A percentile compares a stretch with the other conserved stretches of the same genome.
These are phyloP conservation scores for Pythium dissotocum DNA, from an alignment of 352 stramenopile genomes.

Conservation along the genomic window DNA sequence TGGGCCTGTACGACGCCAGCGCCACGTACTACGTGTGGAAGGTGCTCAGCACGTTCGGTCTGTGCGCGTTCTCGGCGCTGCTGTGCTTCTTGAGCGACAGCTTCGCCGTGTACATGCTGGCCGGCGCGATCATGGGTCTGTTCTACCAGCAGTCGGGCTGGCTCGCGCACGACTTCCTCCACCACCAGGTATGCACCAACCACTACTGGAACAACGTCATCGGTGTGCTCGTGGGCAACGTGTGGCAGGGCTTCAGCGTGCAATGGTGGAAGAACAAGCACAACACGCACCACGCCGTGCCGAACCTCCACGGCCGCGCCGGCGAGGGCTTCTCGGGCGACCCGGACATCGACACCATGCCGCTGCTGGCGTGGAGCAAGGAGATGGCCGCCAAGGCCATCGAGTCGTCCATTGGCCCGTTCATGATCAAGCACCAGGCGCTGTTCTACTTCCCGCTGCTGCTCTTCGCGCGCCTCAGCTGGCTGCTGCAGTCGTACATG, in stretches of 20 bases:
- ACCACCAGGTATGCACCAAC: slow-evolving; percentile 98
- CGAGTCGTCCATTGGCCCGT: slow-evolving; percentile 81
- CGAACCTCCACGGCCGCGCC: slow-evolving; percentile 94
- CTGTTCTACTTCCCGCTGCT: slow-evolving; percentile 98
- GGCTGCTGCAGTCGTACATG: slow-evolving; percentile 95
- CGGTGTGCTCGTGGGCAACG: slow-evolving; percentile 94
- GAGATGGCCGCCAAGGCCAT: slow-evolving; percentile 92
- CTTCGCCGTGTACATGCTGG: slow-evolving; percentile 89
- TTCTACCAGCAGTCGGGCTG: slow-evolving; percentile 99
- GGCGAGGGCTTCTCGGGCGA: slow-evolving; percentile 89
- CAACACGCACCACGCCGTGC: slow-evolving; percentile 98
- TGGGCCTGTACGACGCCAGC: slow-evolving; percentile 94
- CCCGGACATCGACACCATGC: slow-evolving; percentile 99
- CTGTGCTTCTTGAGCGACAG: slow-evolving; percentile 89
- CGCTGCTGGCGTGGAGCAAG: slow-evolving; percentile 96
- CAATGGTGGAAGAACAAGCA: slow-evolving; percentile 99
- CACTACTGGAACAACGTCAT: slow-evolving; percentile 92
- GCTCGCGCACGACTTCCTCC: slow-evolving; percentile 97
- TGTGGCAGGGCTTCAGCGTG: slow-evolving; percentile 98
- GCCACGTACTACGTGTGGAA: slow-evolving; percentile 96
- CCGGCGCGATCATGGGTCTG: slow-evolving; percentile 92
- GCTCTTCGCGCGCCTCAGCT: slow-evolving; percentile 95
- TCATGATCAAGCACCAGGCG: slow-evolving; percentile 93
- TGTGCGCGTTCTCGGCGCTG: slow-evolving; percentile 84
- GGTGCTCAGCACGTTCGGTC: slow-evolving; percentile 90